Evolutionary conservation across 2,329 filamentous ascomycete genomes (phyloP).

Genomic region (Juglanconis juglandina): DNA sequence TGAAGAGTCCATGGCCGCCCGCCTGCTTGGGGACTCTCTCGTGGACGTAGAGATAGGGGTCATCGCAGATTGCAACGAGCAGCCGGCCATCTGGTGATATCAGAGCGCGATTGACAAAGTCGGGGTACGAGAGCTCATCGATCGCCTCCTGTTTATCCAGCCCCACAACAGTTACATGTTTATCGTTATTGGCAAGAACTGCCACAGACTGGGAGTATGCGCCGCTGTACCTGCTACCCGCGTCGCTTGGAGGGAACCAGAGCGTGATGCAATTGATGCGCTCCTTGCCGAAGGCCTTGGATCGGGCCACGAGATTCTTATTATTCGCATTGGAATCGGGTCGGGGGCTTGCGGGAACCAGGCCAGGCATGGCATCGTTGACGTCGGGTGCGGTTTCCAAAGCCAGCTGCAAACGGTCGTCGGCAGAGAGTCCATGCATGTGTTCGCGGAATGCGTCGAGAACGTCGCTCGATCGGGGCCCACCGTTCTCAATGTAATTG

Average conservation of each 20-base stretch:
- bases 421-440: conserved; percentile 1
- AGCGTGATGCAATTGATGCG: conserved; percentile 66
- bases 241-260: conserved; percentile 50
- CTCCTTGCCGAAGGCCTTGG: conserved; percentile 53
- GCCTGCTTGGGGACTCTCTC: conserved; percentile 44
- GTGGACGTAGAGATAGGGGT: conserved; percentile 83
- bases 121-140: conserved; percentile 69
- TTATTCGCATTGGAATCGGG: conserved; percentile 25
- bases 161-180: conserved; percentile 79
- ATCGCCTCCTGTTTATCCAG: conserved; percentile 63
- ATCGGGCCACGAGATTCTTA: conserved; percentile 47
- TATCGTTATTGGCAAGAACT: conserved; percentile 86
- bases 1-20: conserved; percentile 22
- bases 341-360: conserved; percentile 21
- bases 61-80: conserved; percentile 81
- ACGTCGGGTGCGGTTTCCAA: conserved; percentile 19
- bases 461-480: neutral
- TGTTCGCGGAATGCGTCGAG: conserved; percentile 27
- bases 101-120: conserved; percentile 90
- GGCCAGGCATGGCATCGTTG: conserved; percentile 28
- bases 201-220: conserved; percentile 57
- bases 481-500: neutral
- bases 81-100: conserved; percentile 84
- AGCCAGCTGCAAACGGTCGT: conserved; percentile 12
- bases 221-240: conserved; percentile 26